Conservation (phyloP, 495 filamentous ascomycete genomes). For the Annulohypoxylon maeteangense region DNA sequence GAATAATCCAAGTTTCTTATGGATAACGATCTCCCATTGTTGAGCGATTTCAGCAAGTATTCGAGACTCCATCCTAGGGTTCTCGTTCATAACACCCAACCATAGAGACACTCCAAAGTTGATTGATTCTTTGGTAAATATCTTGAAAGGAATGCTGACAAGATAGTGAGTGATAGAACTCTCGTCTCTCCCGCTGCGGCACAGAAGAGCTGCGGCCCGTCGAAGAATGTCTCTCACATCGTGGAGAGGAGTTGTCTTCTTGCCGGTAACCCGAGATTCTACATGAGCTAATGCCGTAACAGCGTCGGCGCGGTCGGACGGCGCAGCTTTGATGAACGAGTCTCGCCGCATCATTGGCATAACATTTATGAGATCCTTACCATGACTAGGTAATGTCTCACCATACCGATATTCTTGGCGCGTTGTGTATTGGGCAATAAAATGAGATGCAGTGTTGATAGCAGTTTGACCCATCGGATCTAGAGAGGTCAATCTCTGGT, state of each 20-base stretch:
- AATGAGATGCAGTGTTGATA: constrained; percentile 92
- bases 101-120: constrained; percentile 95
- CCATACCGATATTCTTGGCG: constrained; percentile 91
- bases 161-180: constrained; percentile 83
- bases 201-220: constrained; percentile 84
- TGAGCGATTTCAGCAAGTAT: constrained; percentile 84
- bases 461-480: constrained; percentile 74
- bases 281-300: constrained; percentile 71
- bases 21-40: constrained; percentile 85
- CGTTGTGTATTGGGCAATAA: constrained; percentile 96
- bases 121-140: constrained; percentile 94
- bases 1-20: constrained; percentile 82
- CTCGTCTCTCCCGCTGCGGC: constrained; percentile 75
- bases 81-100: constrained; percentile 97
- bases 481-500: constrained; percentile 83
- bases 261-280: constrained; percentile 71
- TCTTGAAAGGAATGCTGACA: constrained; percentile 87
- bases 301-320: constrained; percentile 64
- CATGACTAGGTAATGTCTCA: constrained; percentile 72
- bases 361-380: constrained; percentile 69
- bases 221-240: constrained; percentile 84
- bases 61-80: constrained; percentile 84
- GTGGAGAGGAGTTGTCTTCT: constrained; percentile 72
- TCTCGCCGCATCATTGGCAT: constrained; percentile 61
- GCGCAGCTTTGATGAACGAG: constrained; percentile 54